Evolutionary conservation across 2,329 filamentous ascomycete species (phyloP).

Genomic region (Sporothrix inflata): DNA sequence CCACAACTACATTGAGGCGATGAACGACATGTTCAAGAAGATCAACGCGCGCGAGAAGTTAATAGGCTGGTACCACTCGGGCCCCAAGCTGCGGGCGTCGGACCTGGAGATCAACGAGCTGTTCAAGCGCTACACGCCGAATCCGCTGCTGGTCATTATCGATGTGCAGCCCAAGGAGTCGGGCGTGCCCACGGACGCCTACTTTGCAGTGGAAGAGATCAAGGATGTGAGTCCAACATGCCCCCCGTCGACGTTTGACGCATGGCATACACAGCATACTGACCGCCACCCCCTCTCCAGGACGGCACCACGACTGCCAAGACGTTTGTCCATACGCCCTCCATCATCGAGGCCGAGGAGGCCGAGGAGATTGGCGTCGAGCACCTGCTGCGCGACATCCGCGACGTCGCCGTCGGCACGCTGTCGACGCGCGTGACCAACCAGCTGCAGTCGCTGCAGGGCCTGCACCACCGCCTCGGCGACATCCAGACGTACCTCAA

Average conservation of each 20-base stretch:
- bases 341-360: constrained; percentile 97
- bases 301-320: constrained; percentile 96
- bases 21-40: constrained; percentile 99
- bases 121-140: constrained; percentile 98
- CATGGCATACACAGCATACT: too few species aligned
- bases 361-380: constrained; percentile 99
- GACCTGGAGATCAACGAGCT: constrained; percentile 99
- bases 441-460: constrained; percentile 95
- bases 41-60: constrained; percentile 98
- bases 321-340: constrained; percentile 98
- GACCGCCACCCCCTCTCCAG: constrained; percentile 50
- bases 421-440: constrained; percentile 96
- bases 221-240: constrained; percentile 86
- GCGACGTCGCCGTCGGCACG: constrained; percentile 95
- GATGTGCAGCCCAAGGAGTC: constrained; percentile 98
- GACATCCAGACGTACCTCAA: constrained; percentile 96
- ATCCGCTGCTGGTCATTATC: constrained; percentile 94
- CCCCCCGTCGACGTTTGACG: too few species aligned
- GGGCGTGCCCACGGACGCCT: constrained; percentile 95
- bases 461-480: constrained; percentile 87
- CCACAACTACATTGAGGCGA: constrained; percentile 98
- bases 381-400: constrained; percentile 95
- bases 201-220: constrained; percentile 99
- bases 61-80: constrained; percentile 99
- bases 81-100: constrained; percentile 92